Conservation (phyloP, 2,329 filamentous ascomycete genomes). For the Apiospora pterosperma region DNA sequence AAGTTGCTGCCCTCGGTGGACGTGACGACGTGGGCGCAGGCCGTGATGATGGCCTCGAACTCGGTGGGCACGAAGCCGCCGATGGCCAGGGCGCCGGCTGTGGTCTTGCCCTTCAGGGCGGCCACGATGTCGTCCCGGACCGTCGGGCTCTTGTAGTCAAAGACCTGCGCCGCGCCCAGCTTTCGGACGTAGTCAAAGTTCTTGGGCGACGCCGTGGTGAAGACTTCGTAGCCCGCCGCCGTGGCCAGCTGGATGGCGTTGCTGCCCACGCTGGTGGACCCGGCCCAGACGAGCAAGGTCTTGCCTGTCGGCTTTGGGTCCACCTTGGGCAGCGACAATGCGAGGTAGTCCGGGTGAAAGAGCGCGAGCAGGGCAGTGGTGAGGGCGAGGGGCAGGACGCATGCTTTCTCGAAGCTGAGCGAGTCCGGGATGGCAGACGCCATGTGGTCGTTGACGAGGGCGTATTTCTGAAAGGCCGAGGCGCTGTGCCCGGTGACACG, state of each 20-base stretch:
- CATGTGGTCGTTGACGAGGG: constrained; percentile 5
- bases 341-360: constrained; percentile 17
- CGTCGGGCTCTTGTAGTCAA: constrained; percentile 35
- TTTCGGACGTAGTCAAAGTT: constrained; percentile 36
- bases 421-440: constrained; percentile 14
- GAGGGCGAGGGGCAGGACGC: constrained; percentile 21
- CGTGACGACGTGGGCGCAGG: constrained; percentile 17
- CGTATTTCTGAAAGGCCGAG: constrained; percentile 26
- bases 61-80: neutral
- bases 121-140: constrained; percentile 25
- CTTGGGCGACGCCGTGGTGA: constrained; percentile 33
- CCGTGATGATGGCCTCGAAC: constrained; percentile 18
- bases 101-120: constrained; percentile 15
- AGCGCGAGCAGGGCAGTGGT: constrained; percentile 22
- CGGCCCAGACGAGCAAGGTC: constrained; percentile 43
- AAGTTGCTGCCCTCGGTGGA: constrained; percentile 13
- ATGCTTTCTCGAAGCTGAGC: constrained; percentile 16
- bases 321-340: constrained; percentile 10
- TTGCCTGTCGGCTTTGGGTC: constrained; percentile 14
- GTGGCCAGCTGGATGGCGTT: constrained; percentile 42
- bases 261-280: constrained; percentile 41
- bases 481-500: constrained; percentile 22
- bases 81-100: constrained; percentile 18
- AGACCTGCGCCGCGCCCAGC: constrained; percentile 37
- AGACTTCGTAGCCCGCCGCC: constrained; percentile 40